phyloP scores from a whole-genome alignment of 257 asterid species.

The Ligustrum vulgare region DNA sequence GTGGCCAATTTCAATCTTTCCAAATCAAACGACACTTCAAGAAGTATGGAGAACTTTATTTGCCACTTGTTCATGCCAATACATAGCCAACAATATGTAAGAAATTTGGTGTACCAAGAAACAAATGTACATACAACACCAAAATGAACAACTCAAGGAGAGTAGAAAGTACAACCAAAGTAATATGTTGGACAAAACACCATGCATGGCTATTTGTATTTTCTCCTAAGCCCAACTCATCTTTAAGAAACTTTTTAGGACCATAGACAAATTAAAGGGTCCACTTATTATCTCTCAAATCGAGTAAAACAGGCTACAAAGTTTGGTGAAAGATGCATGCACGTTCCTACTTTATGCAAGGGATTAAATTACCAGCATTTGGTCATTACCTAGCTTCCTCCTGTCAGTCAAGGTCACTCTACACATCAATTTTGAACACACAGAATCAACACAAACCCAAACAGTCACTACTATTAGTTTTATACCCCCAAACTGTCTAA shows the following conservation, averaged over 20 bases:
- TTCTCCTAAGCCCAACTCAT: conserved; percentile 25
- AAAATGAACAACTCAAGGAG: conserved; percentile 25
- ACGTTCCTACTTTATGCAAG: too few species aligned
- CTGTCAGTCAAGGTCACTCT: too few species aligned
- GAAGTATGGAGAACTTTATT: conserved; percentile 28
- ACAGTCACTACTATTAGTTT: too few species aligned
- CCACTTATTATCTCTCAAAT: too few species aligned
- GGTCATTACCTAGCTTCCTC: too few species aligned
- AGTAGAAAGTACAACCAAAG: conserved; percentile 22
- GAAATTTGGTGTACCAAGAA: conserved; percentile 7
- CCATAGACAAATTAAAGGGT: conserved; percentile 39
- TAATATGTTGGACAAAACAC: conserved; percentile 19
- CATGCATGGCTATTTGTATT: conserved; percentile 18
- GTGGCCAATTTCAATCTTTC: conserved; percentile 15
- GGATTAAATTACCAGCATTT: too few species aligned
- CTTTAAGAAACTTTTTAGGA: conserved; percentile 29
- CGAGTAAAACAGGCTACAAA: too few species aligned
- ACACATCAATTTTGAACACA: too few species aligned
- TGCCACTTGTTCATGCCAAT: conserved; percentile 21
- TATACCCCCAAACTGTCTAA: too few species aligned
- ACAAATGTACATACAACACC: neutral
- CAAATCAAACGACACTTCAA: conserved; percentile 22
- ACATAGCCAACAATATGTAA: neutral
- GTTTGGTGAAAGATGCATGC: too few species aligned
- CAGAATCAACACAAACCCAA: too few species aligned